phyloP scores from a whole-genome alignment of 352 stramenopile genomes.

The Aphanomyces astaci region DNA sequence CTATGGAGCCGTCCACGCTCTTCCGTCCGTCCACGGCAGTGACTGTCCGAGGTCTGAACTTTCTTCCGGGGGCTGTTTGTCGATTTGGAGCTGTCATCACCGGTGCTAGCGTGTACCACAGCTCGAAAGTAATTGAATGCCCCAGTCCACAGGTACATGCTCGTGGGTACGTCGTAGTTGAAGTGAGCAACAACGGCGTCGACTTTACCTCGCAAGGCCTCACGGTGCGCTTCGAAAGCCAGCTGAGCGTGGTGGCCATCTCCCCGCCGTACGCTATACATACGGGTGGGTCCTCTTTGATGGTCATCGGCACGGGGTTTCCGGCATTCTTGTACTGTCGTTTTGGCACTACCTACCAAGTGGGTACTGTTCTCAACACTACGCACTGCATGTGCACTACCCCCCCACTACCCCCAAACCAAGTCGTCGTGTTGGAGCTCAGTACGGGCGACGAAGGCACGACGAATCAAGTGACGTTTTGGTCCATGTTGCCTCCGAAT shows the following conservation, averaged over 20 bases:
- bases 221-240: constrained; percentile 34
- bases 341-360: constrained; percentile 28
- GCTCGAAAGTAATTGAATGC: constrained; percentile 29
- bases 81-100: constrained; percentile 11
- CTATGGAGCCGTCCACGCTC: not conserved
- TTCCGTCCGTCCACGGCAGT: not conserved
- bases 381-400: constrained; percentile 8
- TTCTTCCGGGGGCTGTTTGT: not conserved
- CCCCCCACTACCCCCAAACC: not conserved
- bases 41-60: not conserved
- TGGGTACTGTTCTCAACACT: constrained; percentile 26
- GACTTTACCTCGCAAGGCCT: constrained; percentile 33
- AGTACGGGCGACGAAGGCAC: not conserved
- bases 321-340: constrained; percentile 29
- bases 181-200: constrained; percentile 42
- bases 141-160: constrained; percentile 24
- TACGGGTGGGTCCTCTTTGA: constrained; percentile 29
- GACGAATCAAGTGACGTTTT: constrained; percentile 8
- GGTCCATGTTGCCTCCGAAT: not conserved
- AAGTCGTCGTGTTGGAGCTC: not conserved
- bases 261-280: constrained; percentile 27
- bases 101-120: constrained; percentile 25
- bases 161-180: constrained; percentile 30
- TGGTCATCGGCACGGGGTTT: constrained; percentile 25
- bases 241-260: constrained; percentile 25